Conservation (phyloP, 2,329 filamentous ascomycete species). For the Claviceps sp. region DNA sequence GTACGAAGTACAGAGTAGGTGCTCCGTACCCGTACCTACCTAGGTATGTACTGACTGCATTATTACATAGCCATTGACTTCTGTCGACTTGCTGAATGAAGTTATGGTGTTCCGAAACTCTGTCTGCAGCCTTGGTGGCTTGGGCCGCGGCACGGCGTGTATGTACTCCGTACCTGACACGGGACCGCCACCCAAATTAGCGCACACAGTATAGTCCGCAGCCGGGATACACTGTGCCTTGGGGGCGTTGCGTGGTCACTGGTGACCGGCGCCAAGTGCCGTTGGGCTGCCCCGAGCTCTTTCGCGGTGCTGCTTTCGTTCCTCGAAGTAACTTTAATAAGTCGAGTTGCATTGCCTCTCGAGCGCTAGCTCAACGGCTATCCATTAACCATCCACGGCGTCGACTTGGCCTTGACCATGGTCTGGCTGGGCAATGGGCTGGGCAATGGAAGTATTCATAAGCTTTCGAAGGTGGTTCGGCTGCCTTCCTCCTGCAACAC, state of each 20-base stretch:
- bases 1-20: too few species aligned
- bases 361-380: too few species aligned
- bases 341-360: too few species aligned
- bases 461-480: too few species aligned
- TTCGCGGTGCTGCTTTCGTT: neutral
- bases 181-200: neutral
- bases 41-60: too few species aligned
- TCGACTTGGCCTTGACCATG: too few species aligned
- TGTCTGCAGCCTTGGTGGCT: neutral
- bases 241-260: neutral
- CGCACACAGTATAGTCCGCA: neutral
- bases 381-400: too few species aligned
- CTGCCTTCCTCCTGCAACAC: neutral
- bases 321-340: neutral
- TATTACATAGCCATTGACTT: too few species aligned
- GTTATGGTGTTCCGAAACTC: neutral
- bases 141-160: neutral
- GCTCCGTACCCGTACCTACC: too few species aligned
- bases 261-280: neutral
- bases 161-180: neutral
- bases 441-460: too few species aligned
- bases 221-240: neutral
- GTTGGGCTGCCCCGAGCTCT: neutral
- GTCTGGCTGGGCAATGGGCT: too few species aligned
- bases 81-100: neutral